phyloP scores from a whole-genome alignment of 148 eudicot species.

The Salicornia ramosissima region DNA sequence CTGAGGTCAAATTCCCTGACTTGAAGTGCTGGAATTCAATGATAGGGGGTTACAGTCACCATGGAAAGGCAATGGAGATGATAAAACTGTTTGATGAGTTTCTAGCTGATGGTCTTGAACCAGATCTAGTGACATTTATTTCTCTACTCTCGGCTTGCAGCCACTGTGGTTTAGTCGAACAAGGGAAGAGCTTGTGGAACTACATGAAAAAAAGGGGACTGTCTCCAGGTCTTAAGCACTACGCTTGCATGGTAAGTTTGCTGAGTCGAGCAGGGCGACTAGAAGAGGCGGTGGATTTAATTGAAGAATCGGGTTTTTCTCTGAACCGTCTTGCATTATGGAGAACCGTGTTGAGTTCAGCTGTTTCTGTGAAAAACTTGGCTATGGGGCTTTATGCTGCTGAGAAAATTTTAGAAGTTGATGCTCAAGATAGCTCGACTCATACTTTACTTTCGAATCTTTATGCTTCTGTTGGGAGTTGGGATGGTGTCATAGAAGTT shows the following conservation, averaged over 20 bases:
- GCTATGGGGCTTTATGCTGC: constrained; percentile 56
- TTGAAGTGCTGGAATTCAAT: constrained; percentile 78
- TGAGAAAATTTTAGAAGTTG: constrained; percentile 34
- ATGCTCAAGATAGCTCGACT: constrained; percentile 54
- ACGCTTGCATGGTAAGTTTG: constrained; percentile 81
- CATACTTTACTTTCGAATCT: constrained; percentile 58
- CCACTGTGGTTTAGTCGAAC: constrained; percentile 57
- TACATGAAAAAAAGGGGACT: constrained; percentile 51
- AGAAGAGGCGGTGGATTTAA: constrained; percentile 60
- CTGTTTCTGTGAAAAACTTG: constrained; percentile 43
- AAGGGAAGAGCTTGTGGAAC: constrained; percentile 57
- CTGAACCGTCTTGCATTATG: constrained; percentile 46
- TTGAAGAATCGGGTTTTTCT: constrained; percentile 42
- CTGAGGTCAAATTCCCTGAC: constrained; percentile 38
- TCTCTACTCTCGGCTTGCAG: constrained; percentile 74
- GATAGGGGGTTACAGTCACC: constrained; percentile 71
- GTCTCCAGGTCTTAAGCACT: constrained; percentile 56
- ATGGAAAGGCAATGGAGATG: constrained; percentile 68
- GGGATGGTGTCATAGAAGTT: constrained; percentile 61
- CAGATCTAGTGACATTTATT: constrained; percentile 65
- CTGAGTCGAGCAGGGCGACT: constrained; percentile 73
- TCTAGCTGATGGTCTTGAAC: constrained; percentile 36
- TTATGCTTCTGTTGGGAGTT: constrained; percentile 58
- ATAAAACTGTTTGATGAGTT: constrained; percentile 46
- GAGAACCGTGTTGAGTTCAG: constrained; percentile 69